phyloP scores from a whole-genome alignment of 768 basidiomycete species.

The Hysterangium stoloniferum region DNA sequence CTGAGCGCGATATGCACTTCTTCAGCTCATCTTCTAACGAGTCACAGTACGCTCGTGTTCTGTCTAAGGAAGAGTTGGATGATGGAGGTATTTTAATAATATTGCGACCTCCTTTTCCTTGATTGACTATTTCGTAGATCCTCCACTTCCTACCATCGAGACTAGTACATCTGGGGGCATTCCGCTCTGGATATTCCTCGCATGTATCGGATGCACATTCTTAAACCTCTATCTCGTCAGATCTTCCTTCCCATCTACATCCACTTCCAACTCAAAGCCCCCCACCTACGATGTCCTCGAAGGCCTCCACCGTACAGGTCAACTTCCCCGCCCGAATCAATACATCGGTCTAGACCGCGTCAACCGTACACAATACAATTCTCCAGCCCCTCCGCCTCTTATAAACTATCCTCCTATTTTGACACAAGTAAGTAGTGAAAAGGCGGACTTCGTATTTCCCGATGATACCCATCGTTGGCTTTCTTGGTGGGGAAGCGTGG shows the following conservation, averaged over 20 bases:
- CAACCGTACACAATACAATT: not conserved
- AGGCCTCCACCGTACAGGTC: too few species aligned
- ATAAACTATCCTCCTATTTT: slow-evolving; percentile 1
- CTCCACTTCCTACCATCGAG: too few species aligned
- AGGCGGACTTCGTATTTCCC: not conserved
- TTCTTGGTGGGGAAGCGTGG: not conserved
- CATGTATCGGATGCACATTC: not conserved
- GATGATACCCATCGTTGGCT: not conserved
- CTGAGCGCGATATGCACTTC: too few species aligned
- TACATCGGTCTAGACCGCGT: not conserved
- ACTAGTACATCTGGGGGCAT: not conserved
- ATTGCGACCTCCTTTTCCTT: too few species aligned
- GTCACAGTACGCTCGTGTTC: too few species aligned
- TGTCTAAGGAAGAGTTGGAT: too few species aligned
- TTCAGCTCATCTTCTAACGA: too few species aligned
- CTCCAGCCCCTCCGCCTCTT: not conserved
- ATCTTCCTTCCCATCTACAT: not conserved
- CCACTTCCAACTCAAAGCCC: not conserved
- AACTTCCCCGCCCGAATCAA: not conserved
- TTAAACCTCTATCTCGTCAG: not conserved
- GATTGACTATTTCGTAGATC: too few species aligned
- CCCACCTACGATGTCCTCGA: not conserved
- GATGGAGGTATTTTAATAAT: too few species aligned
- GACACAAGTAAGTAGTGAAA: not conserved
- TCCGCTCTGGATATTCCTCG: not conserved